phyloP scores from a whole-genome alignment of 192 early-diverging fungal species.

The Spizellomyces punctatus region DNA sequence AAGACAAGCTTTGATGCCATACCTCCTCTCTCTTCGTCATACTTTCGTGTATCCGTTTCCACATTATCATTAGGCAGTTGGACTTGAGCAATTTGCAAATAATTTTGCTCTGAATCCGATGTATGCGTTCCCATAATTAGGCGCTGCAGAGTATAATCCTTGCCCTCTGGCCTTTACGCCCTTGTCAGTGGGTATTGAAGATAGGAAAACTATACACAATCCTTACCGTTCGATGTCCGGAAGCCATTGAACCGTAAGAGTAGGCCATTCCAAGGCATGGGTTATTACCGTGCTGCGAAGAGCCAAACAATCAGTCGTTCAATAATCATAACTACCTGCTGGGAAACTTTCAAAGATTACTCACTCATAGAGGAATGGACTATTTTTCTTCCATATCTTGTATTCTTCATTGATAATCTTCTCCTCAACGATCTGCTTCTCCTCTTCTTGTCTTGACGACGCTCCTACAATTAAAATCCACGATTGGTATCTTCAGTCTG shows the following conservation, averaged over 20 bases:
- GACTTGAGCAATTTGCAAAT: conserved; percentile 92
- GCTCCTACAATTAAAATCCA: no score
- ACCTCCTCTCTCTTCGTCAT: conserved; percentile 77
- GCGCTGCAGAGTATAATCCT: conserved; percentile 88
- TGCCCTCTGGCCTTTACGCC: conserved; percentile 74
- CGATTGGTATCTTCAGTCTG: no score
- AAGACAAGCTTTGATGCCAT: neutral
- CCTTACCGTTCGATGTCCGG: conserved; percentile 84
- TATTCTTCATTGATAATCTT: conserved; percentile 96
- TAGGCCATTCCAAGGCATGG: conserved; percentile 99
- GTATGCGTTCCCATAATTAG: conserved; percentile 96
- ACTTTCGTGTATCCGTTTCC: conserved; percentile 60
- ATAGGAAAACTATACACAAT: neutral
- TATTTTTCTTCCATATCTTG: conserved; percentile 99
- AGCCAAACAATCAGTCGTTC: neutral
- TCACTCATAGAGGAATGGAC: conserved; percentile 95
- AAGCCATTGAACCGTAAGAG: conserved; percentile 96
- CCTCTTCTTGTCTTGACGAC: neutral
- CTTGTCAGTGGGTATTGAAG: no score
- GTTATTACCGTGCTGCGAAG: conserved; percentile 78
- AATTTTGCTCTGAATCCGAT: conserved; percentile 93
- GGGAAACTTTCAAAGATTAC: neutral
- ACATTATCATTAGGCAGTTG: conserved; percentile 78
- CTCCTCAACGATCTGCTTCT: conserved; percentile 56
- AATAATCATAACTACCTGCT: neutral